Evolutionary conservation across 2,329 filamentous ascomycete species (phyloP), one percentile per base, ranked within the genome.

Genomic region (Claviceps capensis): DNA sequence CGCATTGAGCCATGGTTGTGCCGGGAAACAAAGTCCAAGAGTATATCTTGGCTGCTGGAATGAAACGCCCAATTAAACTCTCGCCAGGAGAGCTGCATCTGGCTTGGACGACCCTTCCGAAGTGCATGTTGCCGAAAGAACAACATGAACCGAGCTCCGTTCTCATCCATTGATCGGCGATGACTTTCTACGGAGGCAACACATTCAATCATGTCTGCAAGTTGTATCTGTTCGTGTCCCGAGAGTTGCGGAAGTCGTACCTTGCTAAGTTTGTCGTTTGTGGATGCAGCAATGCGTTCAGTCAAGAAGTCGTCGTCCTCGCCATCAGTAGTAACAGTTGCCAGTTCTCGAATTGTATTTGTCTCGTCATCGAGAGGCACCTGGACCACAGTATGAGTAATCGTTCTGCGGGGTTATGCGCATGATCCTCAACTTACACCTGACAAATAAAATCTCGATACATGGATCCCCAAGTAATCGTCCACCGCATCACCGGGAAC

Each of bases 51-150:
- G 54, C 88, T 88, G 11, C 73, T 79, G 43, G 86, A 90, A 62
- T 93, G 86, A 58, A 83, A 91, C 0, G 88, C 89, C 84, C 88
- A 94, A 54, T 81, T 83, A 51, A 91, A 89, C 62, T 94, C 88
- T 54, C 88, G 74, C 81, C 83, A 87, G 0, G 77, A 83, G 59
- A 95, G 77, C 23, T 79, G 74, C 3, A 82, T 77, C 60, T 85
- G 77, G 55, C 78, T 78, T 2, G 78, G 77, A 54, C 82, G 78
- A 47, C 77, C 75, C 64, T 81, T 82, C 30, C 83, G 80, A 47
- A 94, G 71, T 48, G 82, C 82, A 63, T 91, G 83, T 61, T 94
- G 86, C 19, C 88, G 78, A 69, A 91, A 93, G 67, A 93, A 93
- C 13, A 95, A 73, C 68, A 95, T 80, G 66, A 90, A 96, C 44